Conservation (phyloP, 1,284 basidiomycete genomes). For the Ceratorhiza oryzae-sativae region DNA sequence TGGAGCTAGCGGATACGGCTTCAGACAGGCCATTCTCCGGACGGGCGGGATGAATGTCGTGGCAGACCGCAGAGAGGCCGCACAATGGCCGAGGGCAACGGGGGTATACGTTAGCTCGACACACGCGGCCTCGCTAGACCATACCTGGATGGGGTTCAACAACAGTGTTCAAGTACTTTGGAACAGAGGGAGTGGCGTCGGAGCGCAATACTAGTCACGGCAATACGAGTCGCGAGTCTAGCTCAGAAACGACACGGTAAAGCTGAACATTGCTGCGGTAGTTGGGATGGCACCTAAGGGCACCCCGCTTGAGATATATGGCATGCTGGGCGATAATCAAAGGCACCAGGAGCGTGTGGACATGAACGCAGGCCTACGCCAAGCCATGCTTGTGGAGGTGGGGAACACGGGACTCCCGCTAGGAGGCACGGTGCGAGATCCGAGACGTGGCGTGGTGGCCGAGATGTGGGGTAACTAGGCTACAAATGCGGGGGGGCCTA, state of each 20-base stretch:
- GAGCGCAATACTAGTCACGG: neutral
- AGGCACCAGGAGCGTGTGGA: neutral
- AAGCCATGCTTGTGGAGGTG: neutral
- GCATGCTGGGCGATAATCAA: neutral
- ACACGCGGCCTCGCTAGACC: neutral
- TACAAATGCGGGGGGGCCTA: neutral
- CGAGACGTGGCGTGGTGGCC: neutral
- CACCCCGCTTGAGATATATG: neutral
- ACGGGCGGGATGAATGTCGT: too few species aligned
- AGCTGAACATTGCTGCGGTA: neutral
- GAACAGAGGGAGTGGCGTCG: neutral
- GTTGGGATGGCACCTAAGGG: neutral
- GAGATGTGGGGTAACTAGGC: conserved; percentile 4
- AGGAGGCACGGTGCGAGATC: neutral
- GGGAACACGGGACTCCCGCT: neutral
- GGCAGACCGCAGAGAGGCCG: too few species aligned
- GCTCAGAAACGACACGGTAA: too few species aligned
- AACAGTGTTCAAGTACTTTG: neutral
- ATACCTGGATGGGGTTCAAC: neutral
- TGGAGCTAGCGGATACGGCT: neutral
- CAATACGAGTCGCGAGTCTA: too few species aligned
- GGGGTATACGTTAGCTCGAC: conserved; percentile 14
- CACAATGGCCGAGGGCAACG: too few species aligned
- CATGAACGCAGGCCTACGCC: neutral
- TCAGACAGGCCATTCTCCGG: too few species aligned